Evolutionary conservation across 352 stramenopile genomes (phyloP).

Genomic region (Pythium monospermum): DNA sequence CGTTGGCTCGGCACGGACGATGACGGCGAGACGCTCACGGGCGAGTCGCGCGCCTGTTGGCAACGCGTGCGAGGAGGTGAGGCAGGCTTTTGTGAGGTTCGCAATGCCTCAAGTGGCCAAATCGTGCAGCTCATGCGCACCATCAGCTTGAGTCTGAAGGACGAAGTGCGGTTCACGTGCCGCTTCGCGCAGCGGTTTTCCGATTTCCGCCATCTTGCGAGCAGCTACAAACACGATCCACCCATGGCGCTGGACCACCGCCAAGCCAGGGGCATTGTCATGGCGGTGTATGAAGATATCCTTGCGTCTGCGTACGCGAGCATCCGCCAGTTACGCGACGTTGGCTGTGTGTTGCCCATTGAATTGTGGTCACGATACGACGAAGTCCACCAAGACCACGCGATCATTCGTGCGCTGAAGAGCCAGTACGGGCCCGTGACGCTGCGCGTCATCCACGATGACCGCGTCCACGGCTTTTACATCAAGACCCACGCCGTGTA

Average conservation of each 20-base stretch:
- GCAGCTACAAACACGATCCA: conserved; percentile 51
- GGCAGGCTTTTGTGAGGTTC: conserved; percentile 57
- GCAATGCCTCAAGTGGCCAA: conserved; percentile 43
- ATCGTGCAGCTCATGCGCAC: conserved; percentile 64
- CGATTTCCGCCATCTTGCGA: conserved; percentile 40
- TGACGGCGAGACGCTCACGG: conserved; percentile 39
- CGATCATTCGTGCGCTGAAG: conserved; percentile 39
- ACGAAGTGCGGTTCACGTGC: conserved; percentile 66
- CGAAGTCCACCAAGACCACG: conserved; percentile 37
- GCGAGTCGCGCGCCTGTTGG: conserved; percentile 49
- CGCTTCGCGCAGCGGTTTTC: conserved; percentile 53
- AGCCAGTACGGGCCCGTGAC: conserved; percentile 29
- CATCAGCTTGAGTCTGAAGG: conserved; percentile 53
- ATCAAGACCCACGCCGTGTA: conserved; percentile 76
- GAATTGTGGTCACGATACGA: conserved; percentile 64
- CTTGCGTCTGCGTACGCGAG: conserved; percentile 50
- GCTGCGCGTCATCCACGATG: conserved; percentile 58
- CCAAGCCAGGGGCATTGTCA: conserved; percentile 32
- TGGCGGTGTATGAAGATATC: conserved; percentile 18
- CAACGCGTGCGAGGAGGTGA: conserved; percentile 50
- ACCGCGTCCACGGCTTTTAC: conserved; percentile 42
- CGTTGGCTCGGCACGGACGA: conserved; percentile 57
- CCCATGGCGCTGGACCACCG: conserved; percentile 33
- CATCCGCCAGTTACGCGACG: conserved; percentile 31
- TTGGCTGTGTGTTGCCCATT: conserved; percentile 47